Percentiles rank a stretch among this genome's conserved stretches.
phyloP scores from a whole-genome alignment of 1,284 basidiomycete genomes.

The Meripilus lineatus region DNA sequence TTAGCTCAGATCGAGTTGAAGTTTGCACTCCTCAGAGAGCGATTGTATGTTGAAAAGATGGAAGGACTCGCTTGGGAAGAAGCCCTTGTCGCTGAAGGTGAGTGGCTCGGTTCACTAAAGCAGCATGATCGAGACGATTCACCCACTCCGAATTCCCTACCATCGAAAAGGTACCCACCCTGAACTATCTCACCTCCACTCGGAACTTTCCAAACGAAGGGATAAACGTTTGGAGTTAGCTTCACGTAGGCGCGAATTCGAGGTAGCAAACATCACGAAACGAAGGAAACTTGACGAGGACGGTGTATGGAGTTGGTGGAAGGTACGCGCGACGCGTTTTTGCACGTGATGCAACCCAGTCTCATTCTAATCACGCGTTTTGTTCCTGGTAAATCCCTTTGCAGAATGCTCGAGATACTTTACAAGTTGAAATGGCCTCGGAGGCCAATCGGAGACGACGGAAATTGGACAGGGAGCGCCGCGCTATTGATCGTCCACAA shows the following conservation, averaged over 20 bases:
- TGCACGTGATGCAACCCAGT: conserved; percentile 1
- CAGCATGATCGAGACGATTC: no score
- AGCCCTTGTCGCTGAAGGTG: conserved; percentile 58
- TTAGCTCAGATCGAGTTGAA: conserved; percentile 75
- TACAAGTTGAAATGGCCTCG: conserved; percentile 81
- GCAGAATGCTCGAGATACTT: conserved; percentile 63
- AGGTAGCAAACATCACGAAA: conserved; percentile 51
- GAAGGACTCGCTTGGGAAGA: conserved; percentile 76
- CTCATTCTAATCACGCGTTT: neutral
- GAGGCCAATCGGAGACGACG: conserved; percentile 80
- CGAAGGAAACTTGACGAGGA: conserved; percentile 58
- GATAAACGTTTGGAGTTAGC: conserved; percentile 73
- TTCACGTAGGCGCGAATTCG: conserved; percentile 61
- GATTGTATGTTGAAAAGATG: conserved; percentile 81
- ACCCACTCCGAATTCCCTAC: no score
- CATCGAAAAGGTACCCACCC: conserved; percentile 74
- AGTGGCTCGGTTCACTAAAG: conserved; percentile 25
- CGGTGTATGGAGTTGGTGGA: conserved; percentile 74
- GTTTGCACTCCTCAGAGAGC: conserved; percentile 68
- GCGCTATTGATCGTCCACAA: conserved; percentile 67
- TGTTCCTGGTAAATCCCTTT: conserved; percentile 1
- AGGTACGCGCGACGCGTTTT: conserved; percentile 37
- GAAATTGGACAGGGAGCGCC: conserved; percentile 75
- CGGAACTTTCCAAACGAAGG: conserved; percentile 65
- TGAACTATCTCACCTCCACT: conserved; percentile 74